Base-by-base conservation (phyloP, 2,329 filamentous ascomycete species). In the Emmonsiellopsis sp. region DNA sequence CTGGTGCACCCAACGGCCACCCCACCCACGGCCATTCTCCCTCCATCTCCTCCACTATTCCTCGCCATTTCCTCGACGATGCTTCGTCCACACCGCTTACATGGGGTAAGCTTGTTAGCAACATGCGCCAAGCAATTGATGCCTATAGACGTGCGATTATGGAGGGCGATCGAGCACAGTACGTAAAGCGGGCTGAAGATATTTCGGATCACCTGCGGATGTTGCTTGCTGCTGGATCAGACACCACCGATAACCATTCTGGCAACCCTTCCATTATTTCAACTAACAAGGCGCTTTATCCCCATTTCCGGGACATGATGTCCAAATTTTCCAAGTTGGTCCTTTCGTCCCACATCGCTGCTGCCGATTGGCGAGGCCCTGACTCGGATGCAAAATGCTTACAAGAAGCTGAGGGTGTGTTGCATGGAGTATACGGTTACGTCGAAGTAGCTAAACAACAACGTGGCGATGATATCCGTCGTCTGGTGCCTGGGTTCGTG, bases 251-350 rank as follows among this genome's bases (percentile, higher is more conserved):
- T 71, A 98, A 98, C 66, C 93, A 98, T 69, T 97, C 93, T 16
- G 93, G 93, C 42, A 95, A 97, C 62, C 93, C 93, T 4, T 97
- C 93, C n/a, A 96, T 98, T 64, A 98, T 98, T 56, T 96, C 91
- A 6, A 94, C 89, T 5, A 98, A 98, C 76, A 97, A 97, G 70
- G 88, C 90, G 0, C 76, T 98, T 13, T 97, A 97, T 66, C 93
- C 93, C 26, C 91, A 97, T 70, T 98, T 98, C 72, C 81, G 93
- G 52, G 93, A 97, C 67, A 97, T 97, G 85, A 98, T 98, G 93
- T 97, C 93, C 44, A 91, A 95, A 63, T 98, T 98, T 69, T 97
- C 93, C n/a, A 98, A 98, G 70, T 79, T 98, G 8, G 93, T 98
- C 44, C 85, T 98, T 48, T 98, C 93, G 2, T 97, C 93, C 11